A percentile compares a stretch with the other conserved stretches of the same genome.
Evolutionary conservation across 1,139 yeast species (phyloP).

Genomic region (Chernovozyma sophiae-reginae): DNA sequence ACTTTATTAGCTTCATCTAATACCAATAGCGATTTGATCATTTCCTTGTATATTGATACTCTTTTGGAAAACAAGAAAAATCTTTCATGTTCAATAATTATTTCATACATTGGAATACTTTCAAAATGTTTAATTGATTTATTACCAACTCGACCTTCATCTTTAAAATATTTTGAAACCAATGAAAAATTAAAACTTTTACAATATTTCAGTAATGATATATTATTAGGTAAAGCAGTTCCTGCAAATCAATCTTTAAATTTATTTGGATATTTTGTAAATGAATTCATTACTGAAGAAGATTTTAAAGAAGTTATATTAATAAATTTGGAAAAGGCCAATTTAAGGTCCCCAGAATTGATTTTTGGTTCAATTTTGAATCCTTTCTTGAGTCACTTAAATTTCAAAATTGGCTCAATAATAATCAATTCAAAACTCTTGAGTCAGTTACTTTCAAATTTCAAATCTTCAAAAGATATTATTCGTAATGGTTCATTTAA

Average conservation of each 20-base stretch:
- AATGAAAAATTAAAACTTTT: slow-evolving; percentile 14
- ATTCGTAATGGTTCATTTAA: slow-evolving; percentile 54
- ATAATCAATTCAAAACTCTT: slow-evolving; percentile 46
- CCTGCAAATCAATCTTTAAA: slow-evolving; percentile 25
- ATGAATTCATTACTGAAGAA: slow-evolving; percentile 38
- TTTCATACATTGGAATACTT: slow-evolving; percentile 37
- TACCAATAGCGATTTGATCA: slow-evolving; percentile 12
- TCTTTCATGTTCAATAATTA: slow-evolving; percentile 2
- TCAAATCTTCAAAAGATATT: slow-evolving; percentile 67
- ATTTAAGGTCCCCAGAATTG: slow-evolving; percentile 77
- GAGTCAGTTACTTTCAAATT: slow-evolving; percentile 55
- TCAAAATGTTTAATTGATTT: slow-evolving; percentile 34
- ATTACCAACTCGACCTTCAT: slow-evolving; percentile 38
- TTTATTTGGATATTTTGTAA: slow-evolving; percentile 35
- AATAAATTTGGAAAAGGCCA: slow-evolving; percentile 70
- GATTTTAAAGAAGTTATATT: slow-evolving; percentile 41
- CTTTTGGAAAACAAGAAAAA: slow-evolving; percentile 6
- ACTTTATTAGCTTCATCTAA: slow-evolving; percentile 25
- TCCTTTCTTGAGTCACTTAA: slow-evolving; percentile 37
- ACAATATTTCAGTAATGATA: slow-evolving; percentile 25
- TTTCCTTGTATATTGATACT: slow-evolving; percentile 11
- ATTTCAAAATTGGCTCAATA: slow-evolving; percentile 24
- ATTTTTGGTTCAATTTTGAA: slow-evolving; percentile 55
- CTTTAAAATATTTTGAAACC: slow-evolving; percentile 22
- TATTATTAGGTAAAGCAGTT: slow-evolving; percentile 41